These are phyloP conservation scores for Excoecaria cochinchinensis DNA, from an alignment of 345 rosid species.

Conservation along the genomic window DNA sequence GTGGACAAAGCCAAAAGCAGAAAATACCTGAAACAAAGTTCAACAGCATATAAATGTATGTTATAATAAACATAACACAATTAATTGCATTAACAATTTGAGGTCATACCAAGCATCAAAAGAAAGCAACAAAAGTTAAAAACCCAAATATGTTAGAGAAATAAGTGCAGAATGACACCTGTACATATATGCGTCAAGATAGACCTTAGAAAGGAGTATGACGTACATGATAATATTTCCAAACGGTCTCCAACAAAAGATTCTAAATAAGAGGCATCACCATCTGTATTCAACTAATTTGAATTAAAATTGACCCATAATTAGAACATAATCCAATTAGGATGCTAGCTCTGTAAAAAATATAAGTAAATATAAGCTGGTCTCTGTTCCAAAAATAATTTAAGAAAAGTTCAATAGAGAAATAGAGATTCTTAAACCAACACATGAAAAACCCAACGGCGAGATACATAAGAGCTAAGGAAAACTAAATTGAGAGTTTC, in stretches of 20 bases:
- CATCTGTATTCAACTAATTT: slow-evolving; percentile 55
- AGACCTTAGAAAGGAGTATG: slow-evolving; percentile 73
- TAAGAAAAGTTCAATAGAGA: not conserved
- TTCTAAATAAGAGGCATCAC: slow-evolving; percentile 64
- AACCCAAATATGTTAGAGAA: slow-evolving; percentile 44
- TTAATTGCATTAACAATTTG: not conserved
- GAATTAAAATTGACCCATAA: slow-evolving; percentile 33
- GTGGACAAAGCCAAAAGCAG: slow-evolving; percentile 98
- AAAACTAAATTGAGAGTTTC: not conserved
- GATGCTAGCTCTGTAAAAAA: slow-evolving; percentile 15
- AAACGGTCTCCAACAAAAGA: slow-evolving; percentile 74
- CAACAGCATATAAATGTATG: slow-evolving; percentile 20
- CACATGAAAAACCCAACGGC: not conserved
- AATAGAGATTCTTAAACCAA: not conserved
- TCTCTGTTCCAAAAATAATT: slow-evolving; percentile 12
- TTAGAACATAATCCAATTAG: slow-evolving; percentile 22
- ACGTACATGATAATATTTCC: slow-evolving; percentile 69
- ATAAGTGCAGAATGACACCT: slow-evolving; percentile 84
- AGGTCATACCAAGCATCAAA: slow-evolving; percentile 32
- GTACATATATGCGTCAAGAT: slow-evolving; percentile 65
- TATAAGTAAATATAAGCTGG: slow-evolving; percentile 5
- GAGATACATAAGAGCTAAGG: not conserved
- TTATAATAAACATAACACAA: slow-evolving; percentile 6
- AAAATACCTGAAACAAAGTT: slow-evolving; percentile 71
- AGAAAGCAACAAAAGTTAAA: slow-evolving; percentile 22